Base-by-base conservation (phyloP, 306 rosid genomes). In the Pterocarpus santalinus region DNA sequence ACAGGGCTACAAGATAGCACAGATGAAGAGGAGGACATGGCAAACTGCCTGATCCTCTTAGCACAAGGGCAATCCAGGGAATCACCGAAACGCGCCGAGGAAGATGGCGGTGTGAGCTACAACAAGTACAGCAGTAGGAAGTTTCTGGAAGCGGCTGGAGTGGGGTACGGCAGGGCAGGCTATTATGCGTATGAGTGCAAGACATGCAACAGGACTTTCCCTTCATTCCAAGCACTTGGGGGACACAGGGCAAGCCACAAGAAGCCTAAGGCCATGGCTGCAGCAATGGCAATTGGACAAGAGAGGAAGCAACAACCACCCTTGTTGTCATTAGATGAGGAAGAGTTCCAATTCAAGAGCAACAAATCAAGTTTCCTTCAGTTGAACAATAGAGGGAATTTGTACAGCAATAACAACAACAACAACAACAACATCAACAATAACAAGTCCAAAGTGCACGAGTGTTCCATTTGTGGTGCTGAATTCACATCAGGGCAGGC, bases 231-330 rank as follows among this genome's bases (percentile, higher is more conserved):
- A 85, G 98, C 97, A 10, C 87, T 92, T 1, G 98, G 97, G 0
- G 97, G 98, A 0, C 98, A 92, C 69, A 84, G 98, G 58, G 93
- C 98, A 0, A 92, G 98, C 82, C 98, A 94, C 87, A 94, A 92
- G 86, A 94, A 91, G 77, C 90, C 95, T 3, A 92, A 89, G 79
- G 81, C 88, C 33, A 38, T 83, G 47, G 75, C 78, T 12, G 33
- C 78, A 38, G 28, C 78, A 52, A 76, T 74, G 55, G 77, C 70
- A 2, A 65, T 69, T 61, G 82, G 33, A 16, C 53, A 85, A 28
- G 82, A 83, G 35, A 75, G 69, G 33, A 81, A 81, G n/a, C 77
- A 81, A 60, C 57, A 14, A 47, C 53, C 57, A 13, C 76, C 76
- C 6, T 69, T 80, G 52, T 32, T 80, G 65, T 69, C 85, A 2